These are phyloP conservation scores for Pythium phragmiticola DNA, from an alignment of 352 stramenopile species.

Conservation along the genomic window DNA sequence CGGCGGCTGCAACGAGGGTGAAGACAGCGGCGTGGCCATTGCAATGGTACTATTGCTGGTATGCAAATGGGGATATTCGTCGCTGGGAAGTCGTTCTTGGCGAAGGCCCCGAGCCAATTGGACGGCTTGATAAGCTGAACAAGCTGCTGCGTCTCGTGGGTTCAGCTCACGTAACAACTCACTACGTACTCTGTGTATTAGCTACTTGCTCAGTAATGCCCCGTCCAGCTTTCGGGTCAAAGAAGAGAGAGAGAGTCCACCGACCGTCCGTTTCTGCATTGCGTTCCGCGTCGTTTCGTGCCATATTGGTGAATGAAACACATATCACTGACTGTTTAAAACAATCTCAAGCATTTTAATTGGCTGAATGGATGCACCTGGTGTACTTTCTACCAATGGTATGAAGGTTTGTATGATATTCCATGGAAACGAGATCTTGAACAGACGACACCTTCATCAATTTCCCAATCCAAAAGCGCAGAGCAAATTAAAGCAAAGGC, in stretches of 20 bases:
- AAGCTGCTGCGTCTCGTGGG: constrained; percentile 1
- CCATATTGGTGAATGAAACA: neutral
- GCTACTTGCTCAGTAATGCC: neutral
- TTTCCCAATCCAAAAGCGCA: no score
- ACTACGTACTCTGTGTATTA: neutral
- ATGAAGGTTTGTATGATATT: constrained; percentile 7
- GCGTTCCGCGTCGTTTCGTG: constrained; percentile 16
- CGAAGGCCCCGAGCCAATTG: constrained; percentile 13
- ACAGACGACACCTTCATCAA: constrained; percentile 13
- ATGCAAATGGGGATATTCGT: neutral
- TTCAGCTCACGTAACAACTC: constrained; percentile 3
- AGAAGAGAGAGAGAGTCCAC: neutral
- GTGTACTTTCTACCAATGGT: constrained; percentile 14
- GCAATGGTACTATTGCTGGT: neutral
- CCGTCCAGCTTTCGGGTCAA: neutral
- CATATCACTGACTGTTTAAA: neutral
- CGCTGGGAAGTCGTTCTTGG: constrained; percentile 15
- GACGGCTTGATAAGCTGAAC: neutral
- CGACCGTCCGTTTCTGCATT: neutral
- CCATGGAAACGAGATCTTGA: constrained; percentile 21
- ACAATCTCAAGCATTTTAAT: constrained; percentile 1
- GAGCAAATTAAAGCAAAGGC: neutral
- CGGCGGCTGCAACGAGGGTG: constrained; percentile 14
- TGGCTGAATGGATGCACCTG: neutral
- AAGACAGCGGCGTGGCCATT: constrained; percentile 18